Evolutionary conservation across 257 asterid species (phyloP), one percentile per base, ranked within the genome.

Genomic region (Voacanga thouarsii): DNA sequence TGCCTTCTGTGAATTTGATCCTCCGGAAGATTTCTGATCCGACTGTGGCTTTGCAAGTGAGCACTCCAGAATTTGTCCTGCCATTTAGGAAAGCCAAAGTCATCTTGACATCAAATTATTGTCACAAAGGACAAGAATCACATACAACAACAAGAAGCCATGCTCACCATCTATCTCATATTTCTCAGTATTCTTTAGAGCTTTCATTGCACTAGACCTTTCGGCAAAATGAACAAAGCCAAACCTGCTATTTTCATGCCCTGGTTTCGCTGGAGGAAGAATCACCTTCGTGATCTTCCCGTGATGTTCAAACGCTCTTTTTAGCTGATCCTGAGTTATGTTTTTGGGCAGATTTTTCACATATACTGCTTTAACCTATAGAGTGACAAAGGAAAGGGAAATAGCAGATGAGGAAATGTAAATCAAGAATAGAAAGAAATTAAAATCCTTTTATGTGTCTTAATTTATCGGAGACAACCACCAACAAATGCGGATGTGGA

Each of bases 21-120:
- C 90, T 50, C 91, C 96, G 14, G 87, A 71, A 59, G 85, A 72
- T 82, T 89, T 95, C 87, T 90, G 97, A 71, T 95, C 99, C 6
- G 89, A 91, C 89, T 91, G 99, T 75, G 99, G 99, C 89, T 93
- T 95, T 60, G 99, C 98, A 71, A 95, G 96, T 49, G 99, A 95
- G 89, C 99, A 95, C 78, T 95, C 98, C 85, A 95, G 80, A 60
- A 87, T 89, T 88, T 91, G 97, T 75, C 99, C 99, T 95, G 83
- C 70, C 78, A 85, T 71, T 65, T 72, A 50, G 28, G 68, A 82
- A 59, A 72, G 49, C 56, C 67, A 79, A 77, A 81, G 70, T 75
- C 66, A 76, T 53, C 77, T 72, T 6, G 57, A 76, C 77, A 72
- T 66, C 77, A 78, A 76, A 9, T 68, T 74, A 37, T 55, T 80